A percentile compares a stretch with the other conserved stretches of the same genome.
Evolutionary conservation across 805 yeast genomes (phyloP).

Genomic region (Yarrowia phangngaensis): DNA sequence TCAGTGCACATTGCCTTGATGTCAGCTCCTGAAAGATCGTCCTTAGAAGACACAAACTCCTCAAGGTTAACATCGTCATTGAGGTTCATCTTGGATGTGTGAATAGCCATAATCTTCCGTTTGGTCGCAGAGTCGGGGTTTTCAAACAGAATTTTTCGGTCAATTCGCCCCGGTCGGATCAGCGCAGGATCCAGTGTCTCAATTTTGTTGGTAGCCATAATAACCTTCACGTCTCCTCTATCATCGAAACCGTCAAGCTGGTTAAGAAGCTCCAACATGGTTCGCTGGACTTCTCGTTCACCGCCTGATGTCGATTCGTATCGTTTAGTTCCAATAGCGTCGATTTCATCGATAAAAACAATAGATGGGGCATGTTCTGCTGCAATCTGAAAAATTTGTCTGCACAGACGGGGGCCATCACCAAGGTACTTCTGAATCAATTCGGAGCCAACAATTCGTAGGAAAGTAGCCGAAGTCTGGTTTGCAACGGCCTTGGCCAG

Average conservation of each 20-base stretch:
- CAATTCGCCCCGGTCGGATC: conserved; percentile 95
- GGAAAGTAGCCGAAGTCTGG: conserved; percentile 92
- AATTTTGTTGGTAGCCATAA: conserved; percentile 96
- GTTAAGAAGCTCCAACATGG: conserved; percentile 92
- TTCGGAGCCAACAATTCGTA: conserved; percentile 96
- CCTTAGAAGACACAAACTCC: conserved; percentile 83
- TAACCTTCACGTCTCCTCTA: conserved; percentile 94
- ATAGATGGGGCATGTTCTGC: conserved; percentile 98
- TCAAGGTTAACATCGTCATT: conserved; percentile 85
- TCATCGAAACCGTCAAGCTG: conserved; percentile 97
- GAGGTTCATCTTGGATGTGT: conserved; percentile 88
- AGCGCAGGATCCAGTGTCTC: conserved; percentile 94
- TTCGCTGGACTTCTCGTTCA: conserved; percentile 94
- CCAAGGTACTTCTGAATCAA: conserved; percentile 95
- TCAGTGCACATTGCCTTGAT: conserved; percentile 97
- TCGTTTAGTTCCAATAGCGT: conserved; percentile 98
- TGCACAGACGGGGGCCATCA: conserved; percentile 91
- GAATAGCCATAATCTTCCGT: conserved; percentile 87
- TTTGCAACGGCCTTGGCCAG: conserved; percentile 98
- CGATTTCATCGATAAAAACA: conserved; percentile 97
- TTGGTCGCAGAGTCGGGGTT: conserved; percentile 91
- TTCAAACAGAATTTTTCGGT: conserved; percentile 91
- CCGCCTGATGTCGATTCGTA: conserved; percentile 90
- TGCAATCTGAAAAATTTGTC: conserved; percentile 94
- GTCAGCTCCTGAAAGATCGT: conserved; percentile 95